These are phyloP conservation scores for Chaetomidium leptoderma DNA, from an alignment of 495 filamentous ascomycete genomes.

Conservation along the genomic window DNA sequence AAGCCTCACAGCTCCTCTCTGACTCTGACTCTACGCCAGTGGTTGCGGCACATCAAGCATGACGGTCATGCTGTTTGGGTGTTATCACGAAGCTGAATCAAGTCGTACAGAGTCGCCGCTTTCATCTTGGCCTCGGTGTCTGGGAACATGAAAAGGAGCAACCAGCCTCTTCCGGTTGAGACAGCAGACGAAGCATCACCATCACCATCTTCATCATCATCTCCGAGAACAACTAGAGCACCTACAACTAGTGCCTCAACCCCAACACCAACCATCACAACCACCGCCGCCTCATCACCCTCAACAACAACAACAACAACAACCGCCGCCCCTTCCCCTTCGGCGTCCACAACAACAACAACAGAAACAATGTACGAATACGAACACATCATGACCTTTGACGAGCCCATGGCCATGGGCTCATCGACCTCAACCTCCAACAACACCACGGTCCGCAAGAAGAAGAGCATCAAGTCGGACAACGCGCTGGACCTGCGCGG, in stretches of 20 bases:
- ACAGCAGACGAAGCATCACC: not conserved
- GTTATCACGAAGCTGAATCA: constrained; percentile 12
- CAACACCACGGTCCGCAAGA: constrained; percentile 16
- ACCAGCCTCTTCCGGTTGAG: constrained; percentile 3
- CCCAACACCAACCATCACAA: not conserved
- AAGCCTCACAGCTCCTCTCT: not conserved
- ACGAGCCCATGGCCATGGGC: constrained; percentile 21
- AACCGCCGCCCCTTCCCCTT: too few species aligned
- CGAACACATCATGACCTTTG: constrained; percentile 36
- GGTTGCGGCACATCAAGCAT: constrained; percentile 17
- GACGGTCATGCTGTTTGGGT: constrained; percentile 16
- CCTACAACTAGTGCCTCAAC: not conserved
- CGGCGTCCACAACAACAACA: constrained; percentile 10
- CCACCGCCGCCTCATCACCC: constrained; percentile 6
- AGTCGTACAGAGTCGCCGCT: constrained; percentile 4
- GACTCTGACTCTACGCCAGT: not conserved
- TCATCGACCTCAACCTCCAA: constrained; percentile 9
- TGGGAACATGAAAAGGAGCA: constrained; percentile 28
- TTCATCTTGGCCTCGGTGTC: constrained; percentile 1
- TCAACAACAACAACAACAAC: constrained; percentile 9
- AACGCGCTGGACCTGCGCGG: constrained; percentile 30
- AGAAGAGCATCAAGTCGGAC: constrained; percentile 35
- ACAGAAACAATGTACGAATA: constrained; percentile 31
- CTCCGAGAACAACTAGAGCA: not conserved
- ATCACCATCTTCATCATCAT: not conserved